phyloP scores from a whole-genome alignment of 306 rosid species.

The Herpetospermum pedunculosum region DNA sequence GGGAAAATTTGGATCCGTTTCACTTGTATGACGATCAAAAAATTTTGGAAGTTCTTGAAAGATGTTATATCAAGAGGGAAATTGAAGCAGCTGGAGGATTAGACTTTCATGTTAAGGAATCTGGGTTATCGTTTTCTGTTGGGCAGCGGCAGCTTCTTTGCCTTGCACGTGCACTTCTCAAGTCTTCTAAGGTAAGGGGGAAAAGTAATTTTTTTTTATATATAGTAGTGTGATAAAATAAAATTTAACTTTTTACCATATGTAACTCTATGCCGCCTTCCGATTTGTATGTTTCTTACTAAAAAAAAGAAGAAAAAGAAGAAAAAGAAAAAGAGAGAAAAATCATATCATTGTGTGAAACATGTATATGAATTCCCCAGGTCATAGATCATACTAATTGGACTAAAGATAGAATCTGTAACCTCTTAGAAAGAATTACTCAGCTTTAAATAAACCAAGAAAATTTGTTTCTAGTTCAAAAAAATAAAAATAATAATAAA shows the following conservation, averaged over 20 bases:
- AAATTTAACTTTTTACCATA: background rate
- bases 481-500: no score
- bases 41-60: slow-evolving; percentile 74
- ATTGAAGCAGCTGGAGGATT: slow-evolving; percentile 77
- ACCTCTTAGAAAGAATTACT: background rate
- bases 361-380: background rate
- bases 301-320: no score
- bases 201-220: background rate
- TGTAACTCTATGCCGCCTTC: background rate
- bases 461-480: no score
- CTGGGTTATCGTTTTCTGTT: slow-evolving; percentile 72
- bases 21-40: slow-evolving; percentile 39
- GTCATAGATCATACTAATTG: background rate
- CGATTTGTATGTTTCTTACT: background rate
- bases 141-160: slow-evolving; percentile 96
- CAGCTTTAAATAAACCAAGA: background rate
- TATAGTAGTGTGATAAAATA: background rate
- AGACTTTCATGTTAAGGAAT: slow-evolving; percentile 50
- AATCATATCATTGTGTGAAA: background rate
- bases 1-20: slow-evolving; percentile 89
- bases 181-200: slow-evolving; percentile 55
- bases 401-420: background rate
- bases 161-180: slow-evolving; percentile 91
- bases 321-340: no score
- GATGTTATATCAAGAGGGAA: slow-evolving; percentile 78